These are phyloP conservation scores for Agaricales sp. DNA, from an alignment of 1,284 basidiomycete species.

Conservation along the genomic window DNA sequence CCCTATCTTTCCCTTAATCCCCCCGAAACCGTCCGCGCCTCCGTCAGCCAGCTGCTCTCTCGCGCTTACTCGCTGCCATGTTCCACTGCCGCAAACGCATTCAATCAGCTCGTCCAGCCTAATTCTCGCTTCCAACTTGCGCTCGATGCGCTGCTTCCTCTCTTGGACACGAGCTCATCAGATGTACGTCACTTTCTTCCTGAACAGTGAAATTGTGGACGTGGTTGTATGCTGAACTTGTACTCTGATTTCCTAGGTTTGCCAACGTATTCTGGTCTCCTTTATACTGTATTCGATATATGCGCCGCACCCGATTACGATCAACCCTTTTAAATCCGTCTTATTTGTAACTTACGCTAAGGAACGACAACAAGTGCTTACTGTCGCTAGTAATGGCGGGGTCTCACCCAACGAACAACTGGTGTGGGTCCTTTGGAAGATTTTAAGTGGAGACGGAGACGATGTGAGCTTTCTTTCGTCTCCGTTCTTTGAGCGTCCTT, in stretches of 20 bases:
- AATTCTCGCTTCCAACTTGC: constrained; percentile 66
- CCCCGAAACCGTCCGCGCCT: constrained; percentile 28
- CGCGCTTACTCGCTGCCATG: constrained; percentile 58
- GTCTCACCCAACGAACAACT: constrained; percentile 59
- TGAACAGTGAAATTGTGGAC: constrained; percentile 1
- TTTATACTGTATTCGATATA: constrained; percentile 71
- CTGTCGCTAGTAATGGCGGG: constrained; percentile 37
- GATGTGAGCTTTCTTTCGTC: constrained; percentile 55
- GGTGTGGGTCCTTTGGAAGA: constrained; percentile 77
- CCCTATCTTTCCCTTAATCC: not conserved
- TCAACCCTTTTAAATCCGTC: constrained; percentile 69
- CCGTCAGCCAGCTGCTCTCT: constrained; percentile 51
- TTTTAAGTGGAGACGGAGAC: constrained; percentile 65
- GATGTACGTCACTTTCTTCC: constrained; percentile 35
- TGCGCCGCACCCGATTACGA: constrained; percentile 60
- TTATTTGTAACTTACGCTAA: constrained; percentile 51
- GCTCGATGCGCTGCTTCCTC: constrained; percentile 63
- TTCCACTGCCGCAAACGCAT: constrained; percentile 62
- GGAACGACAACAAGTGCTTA: constrained; percentile 50
- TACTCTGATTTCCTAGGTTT: too few relatives aligned
- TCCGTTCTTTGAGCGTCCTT: constrained; percentile 5
- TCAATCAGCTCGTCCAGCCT: constrained; percentile 60
- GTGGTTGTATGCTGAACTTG: not conserved
- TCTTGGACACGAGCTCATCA: constrained; percentile 41
- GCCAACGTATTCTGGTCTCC: constrained; percentile 54